Conservation (phyloP, 2,329 filamentous ascomycete species). For the Leptographium lundbergii region DNA sequence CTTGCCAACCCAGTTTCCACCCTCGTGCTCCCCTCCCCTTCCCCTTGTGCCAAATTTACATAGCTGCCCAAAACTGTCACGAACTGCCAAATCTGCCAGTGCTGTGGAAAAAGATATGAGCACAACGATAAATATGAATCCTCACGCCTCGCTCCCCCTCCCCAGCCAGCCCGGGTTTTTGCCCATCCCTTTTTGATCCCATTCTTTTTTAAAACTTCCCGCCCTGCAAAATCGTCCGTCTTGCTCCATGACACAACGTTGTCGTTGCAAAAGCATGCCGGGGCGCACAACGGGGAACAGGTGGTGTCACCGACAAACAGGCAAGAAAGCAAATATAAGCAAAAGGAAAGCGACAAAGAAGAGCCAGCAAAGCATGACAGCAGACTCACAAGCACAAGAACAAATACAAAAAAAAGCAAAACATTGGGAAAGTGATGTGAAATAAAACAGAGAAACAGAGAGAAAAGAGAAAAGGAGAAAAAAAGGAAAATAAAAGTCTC, state of each 20-base stretch:
- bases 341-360: neutral
- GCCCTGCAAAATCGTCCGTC: neutral
- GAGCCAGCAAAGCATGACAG: neutral
- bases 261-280: neutral
- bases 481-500: constrained; percentile 8
- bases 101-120: constrained; percentile 10
- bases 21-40: neutral
- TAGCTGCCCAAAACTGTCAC: neutral
- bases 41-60: neutral
- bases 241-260: neutral
- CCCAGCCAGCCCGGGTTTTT: constrained; percentile 4
- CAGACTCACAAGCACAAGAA: neutral
- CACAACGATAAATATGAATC: constrained; percentile 3
- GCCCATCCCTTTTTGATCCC: constrained; percentile 4
- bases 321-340: neutral
- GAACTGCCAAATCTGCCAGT: neutral
- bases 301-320: neutral
- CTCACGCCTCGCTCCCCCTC: constrained; percentile 11
- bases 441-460: neutral
- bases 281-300: neutral
- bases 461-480: constrained; percentile 5
- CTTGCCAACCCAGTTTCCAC: neutral
- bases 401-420: neutral
- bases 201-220: neutral
- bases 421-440: neutral